Evolutionary conservation across 2,329 filamentous ascomycete genomes (phyloP).

Genomic region (Colletotrichum sidae): DNA sequence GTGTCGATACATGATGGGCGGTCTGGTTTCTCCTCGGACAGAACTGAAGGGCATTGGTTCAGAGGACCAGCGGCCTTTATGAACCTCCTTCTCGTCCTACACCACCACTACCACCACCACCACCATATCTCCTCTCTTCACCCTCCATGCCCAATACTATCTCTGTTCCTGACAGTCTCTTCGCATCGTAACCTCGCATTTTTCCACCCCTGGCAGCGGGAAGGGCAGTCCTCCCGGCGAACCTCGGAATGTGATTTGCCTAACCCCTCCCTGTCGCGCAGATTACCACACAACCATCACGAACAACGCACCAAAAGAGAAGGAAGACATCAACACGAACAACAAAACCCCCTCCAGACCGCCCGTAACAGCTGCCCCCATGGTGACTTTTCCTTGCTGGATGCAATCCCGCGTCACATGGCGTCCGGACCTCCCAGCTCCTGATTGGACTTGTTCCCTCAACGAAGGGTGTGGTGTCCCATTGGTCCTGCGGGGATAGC

Average conservation of each 20-base stretch:
- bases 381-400: slow-evolving; percentile 9
- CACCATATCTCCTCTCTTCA: no score
- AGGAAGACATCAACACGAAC: slow-evolving; percentile 4
- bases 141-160: no score
- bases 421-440: slow-evolving; percentile 22
- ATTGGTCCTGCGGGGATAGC: slow-evolving; percentile 32
- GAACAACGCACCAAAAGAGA: no score
- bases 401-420: slow-evolving; percentile 37
- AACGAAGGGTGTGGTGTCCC: slow-evolving; percentile 18
- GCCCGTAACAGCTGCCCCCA: background rate
- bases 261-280: slow-evolving; percentile 6
- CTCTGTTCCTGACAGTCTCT: no score
- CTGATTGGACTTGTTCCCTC: slow-evolving; percentile 25
- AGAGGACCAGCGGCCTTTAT: slow-evolving; percentile 8
- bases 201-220: no score
- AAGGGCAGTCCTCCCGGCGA: no score
- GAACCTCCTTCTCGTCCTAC: background rate
- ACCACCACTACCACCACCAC: no score
- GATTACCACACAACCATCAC: no score
- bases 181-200: no score
- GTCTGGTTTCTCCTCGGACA: background rate
- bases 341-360: background rate
- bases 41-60: background rate
- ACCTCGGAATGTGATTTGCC: slow-evolving; percentile 21
- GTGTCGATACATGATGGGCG: slow-evolving; percentile 23